A percentile compares a stretch with the other conserved stretches of the same genome.
phyloP scores from a whole-genome alignment of 352 stramenopile species.

The Thraustochytrium sp. region DNA sequence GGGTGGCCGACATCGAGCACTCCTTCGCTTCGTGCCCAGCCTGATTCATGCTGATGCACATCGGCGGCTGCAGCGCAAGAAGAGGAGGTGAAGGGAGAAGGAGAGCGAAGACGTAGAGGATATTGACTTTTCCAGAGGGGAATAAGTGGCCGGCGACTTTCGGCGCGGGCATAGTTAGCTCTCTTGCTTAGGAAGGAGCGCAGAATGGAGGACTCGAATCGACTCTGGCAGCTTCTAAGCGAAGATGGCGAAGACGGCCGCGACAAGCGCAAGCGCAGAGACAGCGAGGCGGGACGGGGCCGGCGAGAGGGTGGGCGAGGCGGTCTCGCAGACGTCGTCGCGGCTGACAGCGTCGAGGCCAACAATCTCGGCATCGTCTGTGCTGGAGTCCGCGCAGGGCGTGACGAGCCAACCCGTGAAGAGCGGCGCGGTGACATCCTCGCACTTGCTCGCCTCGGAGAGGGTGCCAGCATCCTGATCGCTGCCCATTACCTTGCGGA shows the following conservation, averaged over 20 bases:
- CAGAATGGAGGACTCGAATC: no score
- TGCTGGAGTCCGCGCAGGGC: not conserved
- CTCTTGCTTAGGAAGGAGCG: no score
- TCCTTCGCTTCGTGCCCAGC: no score
- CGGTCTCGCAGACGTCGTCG: not conserved
- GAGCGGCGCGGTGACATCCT: not conserved
- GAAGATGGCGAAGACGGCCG: not conserved
- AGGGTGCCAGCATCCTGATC: not conserved
- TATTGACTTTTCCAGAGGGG: no score
- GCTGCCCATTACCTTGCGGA: not conserved
- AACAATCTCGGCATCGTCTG: not conserved
- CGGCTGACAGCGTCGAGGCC: not conserved
- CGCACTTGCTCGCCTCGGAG: not conserved
- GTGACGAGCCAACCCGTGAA: not conserved
- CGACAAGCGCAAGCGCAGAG: not conserved
- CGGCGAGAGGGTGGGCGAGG: not conserved
- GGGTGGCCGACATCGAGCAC: no score
- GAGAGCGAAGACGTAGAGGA: no score
- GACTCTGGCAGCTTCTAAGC: not conserved
- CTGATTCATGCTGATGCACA: no score
- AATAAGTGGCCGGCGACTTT: no score
- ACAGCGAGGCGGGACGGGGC: not conserved
- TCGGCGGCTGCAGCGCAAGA: no score
- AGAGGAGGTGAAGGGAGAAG: no score
- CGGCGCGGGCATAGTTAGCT: no score